phyloP scores from a whole-genome alignment of 1,284 basidiomycete species.

The Schizopora paradoxa region DNA sequence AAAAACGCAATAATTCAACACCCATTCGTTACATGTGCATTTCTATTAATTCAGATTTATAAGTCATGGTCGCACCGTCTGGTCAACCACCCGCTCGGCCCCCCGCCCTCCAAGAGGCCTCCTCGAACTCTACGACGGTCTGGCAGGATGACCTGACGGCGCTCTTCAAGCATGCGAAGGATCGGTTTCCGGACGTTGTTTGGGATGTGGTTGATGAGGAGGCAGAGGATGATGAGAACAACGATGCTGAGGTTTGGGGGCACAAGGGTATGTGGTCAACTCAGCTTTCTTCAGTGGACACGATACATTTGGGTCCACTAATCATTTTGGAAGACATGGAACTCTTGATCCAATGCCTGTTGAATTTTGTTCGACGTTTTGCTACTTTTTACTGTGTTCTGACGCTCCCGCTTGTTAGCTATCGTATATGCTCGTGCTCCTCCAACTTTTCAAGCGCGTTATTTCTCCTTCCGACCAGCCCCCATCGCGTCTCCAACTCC shows the following conservation, averaged over 20 bases:
- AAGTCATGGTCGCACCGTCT: conserved; percentile 10
- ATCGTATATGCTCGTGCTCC: conserved; percentile 93
- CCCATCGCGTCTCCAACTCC: conserved; percentile 50
- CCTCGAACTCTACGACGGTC: conserved; percentile 50
- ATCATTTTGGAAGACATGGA: not conserved
- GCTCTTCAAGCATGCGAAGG: conserved; percentile 75
- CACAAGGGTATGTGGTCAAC: conserved; percentile 68
- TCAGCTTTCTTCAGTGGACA: not conserved
- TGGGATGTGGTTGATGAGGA: conserved; percentile 69
- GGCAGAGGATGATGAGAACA: conserved; percentile 37
- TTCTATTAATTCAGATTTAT: not conserved
- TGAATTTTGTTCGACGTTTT: conserved; percentile 1
- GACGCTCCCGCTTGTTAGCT: conserved; percentile 46
- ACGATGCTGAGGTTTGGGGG: conserved; percentile 61
- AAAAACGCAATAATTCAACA: too few relatives aligned
- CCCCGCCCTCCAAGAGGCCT: conserved; percentile 58
- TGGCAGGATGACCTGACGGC: conserved; percentile 78
- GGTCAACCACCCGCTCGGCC: conserved; percentile 31
- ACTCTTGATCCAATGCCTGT: conserved; percentile 6
- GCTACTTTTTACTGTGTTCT: conserved; percentile 7
- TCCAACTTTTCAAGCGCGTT: conserved; percentile 77
- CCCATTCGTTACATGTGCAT: too few relatives aligned
- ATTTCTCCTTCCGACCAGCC: conserved; percentile 69
- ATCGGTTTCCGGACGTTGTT: conserved; percentile 88
- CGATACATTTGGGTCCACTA: not conserved